phyloP scores from a whole-genome alignment of 768 basidiomycete genomes.

The Lactarius tabidus region DNA sequence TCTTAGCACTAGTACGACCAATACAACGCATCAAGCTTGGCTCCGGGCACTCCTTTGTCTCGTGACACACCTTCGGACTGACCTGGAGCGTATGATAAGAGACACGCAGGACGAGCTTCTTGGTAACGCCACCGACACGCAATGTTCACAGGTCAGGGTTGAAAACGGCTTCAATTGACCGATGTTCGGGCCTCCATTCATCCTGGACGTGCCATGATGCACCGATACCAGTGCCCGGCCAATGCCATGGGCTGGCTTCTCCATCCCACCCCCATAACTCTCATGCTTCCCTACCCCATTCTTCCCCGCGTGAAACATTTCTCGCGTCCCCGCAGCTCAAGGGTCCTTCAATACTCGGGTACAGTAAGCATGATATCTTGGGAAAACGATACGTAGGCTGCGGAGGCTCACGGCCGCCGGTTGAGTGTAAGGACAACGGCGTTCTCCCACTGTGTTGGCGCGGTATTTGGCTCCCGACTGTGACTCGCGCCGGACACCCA shows the following conservation, averaged over 20 bases:
- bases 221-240: background rate
- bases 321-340: background rate
- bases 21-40: background rate
- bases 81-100: background rate
- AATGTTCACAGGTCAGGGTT: background rate
- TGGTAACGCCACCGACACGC: background rate
- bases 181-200: constrained; percentile 1
- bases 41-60: background rate
- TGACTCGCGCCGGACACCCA: background rate
- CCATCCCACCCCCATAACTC: background rate
- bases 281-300: background rate
- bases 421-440: background rate
- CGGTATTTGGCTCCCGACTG: background rate
- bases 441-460: background rate
- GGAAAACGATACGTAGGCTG: background rate
- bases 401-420: background rate
- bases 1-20: background rate
- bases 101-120: background rate
- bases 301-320: background rate
- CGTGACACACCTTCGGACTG: background rate
- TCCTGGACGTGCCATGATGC: background rate
- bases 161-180: constrained; percentile 13
- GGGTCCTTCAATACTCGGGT: background rate
- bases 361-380: background rate
- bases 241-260: background rate